Evolutionary conservation across 1,284 basidiomycete species (phyloP).

Genomic region (Puccinia triticina): DNA sequence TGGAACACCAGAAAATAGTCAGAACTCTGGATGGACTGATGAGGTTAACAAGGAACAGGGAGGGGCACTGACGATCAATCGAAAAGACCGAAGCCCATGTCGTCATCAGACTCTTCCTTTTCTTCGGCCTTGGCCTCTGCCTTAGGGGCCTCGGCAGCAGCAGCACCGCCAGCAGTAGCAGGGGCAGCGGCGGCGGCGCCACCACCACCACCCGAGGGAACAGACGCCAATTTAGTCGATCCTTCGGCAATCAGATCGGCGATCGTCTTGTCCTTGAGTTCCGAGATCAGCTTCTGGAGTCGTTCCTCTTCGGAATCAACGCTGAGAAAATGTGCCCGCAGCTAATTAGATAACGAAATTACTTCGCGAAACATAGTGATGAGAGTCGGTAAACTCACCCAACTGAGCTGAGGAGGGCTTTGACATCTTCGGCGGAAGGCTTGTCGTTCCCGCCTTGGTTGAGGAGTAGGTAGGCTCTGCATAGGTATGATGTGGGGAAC

Average conservation of each 20-base stretch:
- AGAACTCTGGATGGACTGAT: background rate
- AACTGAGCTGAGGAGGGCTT: slow-evolving; percentile 81
- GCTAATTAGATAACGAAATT: background rate
- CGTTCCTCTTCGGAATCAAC: slow-evolving; percentile 85
- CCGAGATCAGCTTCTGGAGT: slow-evolving; percentile 82
- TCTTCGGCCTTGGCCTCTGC: slow-evolving; percentile 57
- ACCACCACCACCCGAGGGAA: slow-evolving; percentile 64
- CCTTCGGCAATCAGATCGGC: slow-evolving; percentile 90
- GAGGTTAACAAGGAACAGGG: background rate
- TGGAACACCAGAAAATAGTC: background rate
- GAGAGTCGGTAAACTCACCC: slow-evolving; percentile 60
- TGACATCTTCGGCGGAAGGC: slow-evolving; percentile 87
- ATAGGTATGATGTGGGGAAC: slow-evolving; percentile 49
- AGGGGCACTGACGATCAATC: slow-evolving; percentile 37
- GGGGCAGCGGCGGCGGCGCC: slow-evolving; percentile 64
- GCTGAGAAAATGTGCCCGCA: slow-evolving; percentile 58
- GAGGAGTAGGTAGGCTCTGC: slow-evolving; percentile 82
- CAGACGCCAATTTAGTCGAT: slow-evolving; percentile 88
- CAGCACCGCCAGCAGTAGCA: slow-evolving; percentile 69
- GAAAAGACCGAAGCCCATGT: slow-evolving; percentile 53
- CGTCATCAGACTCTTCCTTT: slow-evolving; percentile 54
- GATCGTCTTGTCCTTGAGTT: slow-evolving; percentile 90
- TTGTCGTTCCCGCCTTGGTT: slow-evolving; percentile 86
- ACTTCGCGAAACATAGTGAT: no score
- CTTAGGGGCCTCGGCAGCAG: slow-evolving; percentile 70